phyloP scores from a whole-genome alignment of 257 asterid species.

The Gentiana straminea region DNA sequence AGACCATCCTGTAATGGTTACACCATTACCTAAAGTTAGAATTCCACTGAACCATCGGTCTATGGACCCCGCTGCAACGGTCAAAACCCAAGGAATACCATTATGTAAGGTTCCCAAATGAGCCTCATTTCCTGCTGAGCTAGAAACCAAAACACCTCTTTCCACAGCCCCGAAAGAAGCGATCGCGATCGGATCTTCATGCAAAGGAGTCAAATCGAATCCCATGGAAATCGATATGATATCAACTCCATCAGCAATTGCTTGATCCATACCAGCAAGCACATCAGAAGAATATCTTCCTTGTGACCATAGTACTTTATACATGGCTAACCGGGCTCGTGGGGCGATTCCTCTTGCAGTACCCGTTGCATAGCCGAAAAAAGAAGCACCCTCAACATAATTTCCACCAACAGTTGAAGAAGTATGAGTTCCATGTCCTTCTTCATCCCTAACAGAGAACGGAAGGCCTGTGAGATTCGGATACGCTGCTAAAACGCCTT shows the following conservation, averaged over 20 bases:
- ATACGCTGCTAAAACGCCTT: constrained; percentile 26
- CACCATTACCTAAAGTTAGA: constrained; percentile 26
- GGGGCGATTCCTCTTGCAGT: constrained; percentile 43
- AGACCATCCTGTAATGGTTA: constrained; percentile 34
- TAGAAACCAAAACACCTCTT: constrained; percentile 47
- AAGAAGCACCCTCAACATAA: constrained; percentile 27
- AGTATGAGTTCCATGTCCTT: constrained; percentile 46
- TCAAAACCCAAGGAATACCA: constrained; percentile 52
- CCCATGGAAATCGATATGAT: constrained; percentile 43
- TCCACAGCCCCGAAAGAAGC: constrained; percentile 57
- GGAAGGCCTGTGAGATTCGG: constrained; percentile 13
- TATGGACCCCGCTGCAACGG: constrained; percentile 39
- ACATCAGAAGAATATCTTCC: constrained; percentile 39
- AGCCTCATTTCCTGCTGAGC: constrained; percentile 47
- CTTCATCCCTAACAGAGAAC: constrained; percentile 29
- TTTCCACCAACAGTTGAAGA: constrained; percentile 38
- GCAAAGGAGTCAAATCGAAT: constrained; percentile 16
- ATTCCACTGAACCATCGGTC: constrained; percentile 41
- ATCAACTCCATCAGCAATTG: constrained; percentile 51
- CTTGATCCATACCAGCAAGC: constrained; percentile 53
- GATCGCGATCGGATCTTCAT: constrained; percentile 46
- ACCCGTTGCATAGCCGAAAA: constrained; percentile 35
- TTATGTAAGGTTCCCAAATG: constrained; percentile 22
- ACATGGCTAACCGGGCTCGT: constrained; percentile 36
- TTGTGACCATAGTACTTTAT: constrained; percentile 42